Evolutionary conservation across 345 rosid species (phyloP), one percentile per base, ranked within the genome.

Genomic region (Eucalyptus coolabah): DNA sequence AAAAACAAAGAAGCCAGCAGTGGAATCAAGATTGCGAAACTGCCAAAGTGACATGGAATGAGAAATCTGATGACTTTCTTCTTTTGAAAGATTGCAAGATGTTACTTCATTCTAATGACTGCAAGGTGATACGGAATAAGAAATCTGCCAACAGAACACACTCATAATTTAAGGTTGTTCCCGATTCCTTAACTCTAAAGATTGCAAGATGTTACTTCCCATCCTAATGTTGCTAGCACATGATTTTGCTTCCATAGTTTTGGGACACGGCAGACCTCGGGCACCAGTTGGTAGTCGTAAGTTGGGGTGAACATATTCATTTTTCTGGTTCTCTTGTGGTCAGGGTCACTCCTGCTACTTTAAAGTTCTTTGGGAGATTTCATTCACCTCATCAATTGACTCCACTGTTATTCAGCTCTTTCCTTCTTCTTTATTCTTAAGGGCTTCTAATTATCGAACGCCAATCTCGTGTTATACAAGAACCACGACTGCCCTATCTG

Each of bases 401-500:
- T 50, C 51, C 18, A 50, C 37, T 56, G 12, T 56, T 23, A 10
- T 56, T 56, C 30, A 56, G 14, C 63, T 5, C 13, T 23, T 56
- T 56, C 28, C 3, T 23, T 23, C 12, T 44, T 18, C 26, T 12
- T 32, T 44, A 47, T 42, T 24, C 65, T 56, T 88, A 45, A 50
- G 42, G 30, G 28, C 82, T 53, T 14, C 72, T 53, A 53, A 53
- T 53, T 19, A 92, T 92, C 95, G 89, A 97, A 98, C 92, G 97
- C 98, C 82, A 97, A 96, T 94, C 98, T 96, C 63, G 98, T 97
- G 80, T 96, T 98, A 93, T 98, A 97, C 95, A 96, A 96, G 93
- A 98, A 98, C 90, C 99, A 98, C 86, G 96, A 98, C 91, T 98
- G 96, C 92, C 97, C 98, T 88, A 98, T 97, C 16, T 96, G 99